Evolutionary conservation across 2,329 filamentous ascomycete species (phyloP), one percentile per base, ranked within the genome.

Genomic region (Didymella glomerata): DNA sequence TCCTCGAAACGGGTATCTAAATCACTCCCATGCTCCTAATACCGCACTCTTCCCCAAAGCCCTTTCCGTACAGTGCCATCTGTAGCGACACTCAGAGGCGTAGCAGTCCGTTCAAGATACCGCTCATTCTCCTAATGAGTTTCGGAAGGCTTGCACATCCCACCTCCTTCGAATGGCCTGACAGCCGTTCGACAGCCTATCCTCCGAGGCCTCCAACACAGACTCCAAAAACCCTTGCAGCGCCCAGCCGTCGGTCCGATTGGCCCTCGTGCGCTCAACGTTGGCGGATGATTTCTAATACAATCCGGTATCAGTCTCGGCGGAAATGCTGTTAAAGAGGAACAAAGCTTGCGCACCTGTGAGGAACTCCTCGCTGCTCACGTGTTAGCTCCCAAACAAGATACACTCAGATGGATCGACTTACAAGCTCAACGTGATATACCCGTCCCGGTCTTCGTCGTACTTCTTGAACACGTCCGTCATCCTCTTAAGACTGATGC

Each of bases 381-480:
- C 1, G 14, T 24, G 4, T 58, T 53, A 58, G 55, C 44, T 11
- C 18, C n/a, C n/a, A n/a, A n/a, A n/a, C n/a, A n/a, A n/a, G n/a
- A n/a, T n/a, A n/a, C n/a, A n/a, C n/a, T n/a, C n/a, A n/a, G n/a
- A n/a, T 2, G 6, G 3, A 4, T 16, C 8, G 11, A 82, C 82
- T 79, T 76, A 83, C 81, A 85, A 85, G 69, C 81, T 84, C 69
- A 85, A 67, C 42, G 83, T 85, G 61, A 85, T 85, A 63, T 93
- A 98, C 1, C 95, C 95, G 79, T 98, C 95, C 41, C 95, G 87
- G 78, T 99, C 95, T 71, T 96, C 91, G 69, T 99, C 95, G 77
- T 98, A 99, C 79, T 93, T 94, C 84, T 99, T 99, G 78, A 99
- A 99, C 27, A 97, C 93, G 78, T 99, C 95, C 60, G 95, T 99